Conservation (phyloP, 2,329 filamentous ascomycete species). For the Fusarium domesticum region DNA sequence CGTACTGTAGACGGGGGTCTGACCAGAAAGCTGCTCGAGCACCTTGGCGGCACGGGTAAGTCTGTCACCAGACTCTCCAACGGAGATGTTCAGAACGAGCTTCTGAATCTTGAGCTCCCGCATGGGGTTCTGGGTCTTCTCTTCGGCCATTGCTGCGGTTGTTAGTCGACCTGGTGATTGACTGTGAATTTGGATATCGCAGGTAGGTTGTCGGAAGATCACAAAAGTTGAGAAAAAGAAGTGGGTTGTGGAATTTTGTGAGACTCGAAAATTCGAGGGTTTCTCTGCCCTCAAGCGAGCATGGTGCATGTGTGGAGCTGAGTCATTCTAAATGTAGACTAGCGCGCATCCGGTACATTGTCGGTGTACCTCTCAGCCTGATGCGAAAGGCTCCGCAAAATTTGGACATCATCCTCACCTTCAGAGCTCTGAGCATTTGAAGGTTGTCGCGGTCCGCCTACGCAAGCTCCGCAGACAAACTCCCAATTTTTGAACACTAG, state of each 20-base stretch:
- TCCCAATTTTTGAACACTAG: conserved; percentile 43
- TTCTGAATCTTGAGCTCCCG: conserved; percentile 99
- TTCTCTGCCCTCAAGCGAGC: conserved; percentile 40
- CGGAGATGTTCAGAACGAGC: conserved; percentile 99
- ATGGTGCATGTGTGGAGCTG: conserved; percentile 22
- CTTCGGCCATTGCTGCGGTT: conserved; percentile 54
- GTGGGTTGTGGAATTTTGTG: conserved; percentile 34
- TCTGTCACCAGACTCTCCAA: conserved; percentile 99
- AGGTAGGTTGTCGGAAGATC: conserved; percentile 14
- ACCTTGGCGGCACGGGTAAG: conserved; percentile 99
- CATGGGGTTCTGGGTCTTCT: conserved; percentile 97
- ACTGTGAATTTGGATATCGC: conserved; percentile 33
- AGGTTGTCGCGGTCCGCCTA: conserved; percentile 39
- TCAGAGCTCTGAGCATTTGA: conserved; percentile 44
- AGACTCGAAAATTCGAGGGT: conserved; percentile 39
- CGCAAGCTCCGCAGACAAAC: conserved; percentile 37
- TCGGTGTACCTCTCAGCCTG: conserved; percentile 39
- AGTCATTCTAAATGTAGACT: conserved; percentile 12
- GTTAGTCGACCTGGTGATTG: conserved; percentile 36
- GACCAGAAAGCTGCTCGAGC: conserved; percentile 98
- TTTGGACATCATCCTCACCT: conserved; percentile 41
- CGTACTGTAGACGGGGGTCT: conserved; percentile 99
- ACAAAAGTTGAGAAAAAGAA: conserved; percentile 6
- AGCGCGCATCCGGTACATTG: conserved; percentile 31
- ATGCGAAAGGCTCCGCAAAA: conserved; percentile 46